A percentile compares a stretch with the other conserved stretches of the same genome.
These are phyloP conservation scores for Monosporascus sp. DNA, from an alignment of 2,329 filamentous ascomycete genomes.

Conservation along the genomic window DNA sequence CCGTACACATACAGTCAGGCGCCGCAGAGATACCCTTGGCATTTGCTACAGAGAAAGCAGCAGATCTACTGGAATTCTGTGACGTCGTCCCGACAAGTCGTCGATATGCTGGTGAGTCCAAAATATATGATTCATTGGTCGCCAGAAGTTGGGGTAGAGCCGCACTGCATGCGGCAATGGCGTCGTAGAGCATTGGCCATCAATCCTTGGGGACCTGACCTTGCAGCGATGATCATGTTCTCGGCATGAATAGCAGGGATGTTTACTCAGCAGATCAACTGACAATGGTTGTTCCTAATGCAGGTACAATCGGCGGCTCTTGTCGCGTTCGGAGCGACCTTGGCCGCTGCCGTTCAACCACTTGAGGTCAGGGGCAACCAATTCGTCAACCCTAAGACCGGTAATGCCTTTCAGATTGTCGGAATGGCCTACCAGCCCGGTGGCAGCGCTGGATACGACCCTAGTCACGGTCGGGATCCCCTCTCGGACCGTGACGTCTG, in stretches of 20 bases:
- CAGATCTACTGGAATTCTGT: neutral
- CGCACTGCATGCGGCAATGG: neutral
- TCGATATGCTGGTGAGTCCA: neutral
- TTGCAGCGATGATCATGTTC: neutral
- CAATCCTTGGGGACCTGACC: neutral
- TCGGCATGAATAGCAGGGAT: no score
- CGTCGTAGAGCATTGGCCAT: neutral
- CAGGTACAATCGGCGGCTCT: conserved; percentile 40
- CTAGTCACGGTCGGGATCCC: conserved; percentile 48
- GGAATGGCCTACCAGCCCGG: conserved; percentile 67
- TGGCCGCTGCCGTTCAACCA: conserved; percentile 50
- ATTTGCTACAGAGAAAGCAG: neutral
- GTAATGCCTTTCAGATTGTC: conserved; percentile 59
- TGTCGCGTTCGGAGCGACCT: conserved; percentile 46
- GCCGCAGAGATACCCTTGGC: neutral
- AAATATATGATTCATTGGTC: neutral
- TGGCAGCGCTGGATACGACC: conserved; percentile 57
- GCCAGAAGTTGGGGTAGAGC: neutral
- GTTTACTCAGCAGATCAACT: neutral
- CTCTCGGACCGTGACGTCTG: conserved; percentile 54
- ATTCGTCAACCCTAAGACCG: conserved; percentile 54
- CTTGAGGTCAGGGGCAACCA: conserved; percentile 52
- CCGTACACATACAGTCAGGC: neutral
- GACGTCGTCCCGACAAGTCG: neutral
- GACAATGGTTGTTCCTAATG: conserved; percentile 10